A percentile compares a stretch with the other conserved stretches of the same genome.
These are phyloP conservation scores for Boletus tomentosulus DNA, from an alignment of 768 basidiomycete species.

Conservation along the genomic window DNA sequence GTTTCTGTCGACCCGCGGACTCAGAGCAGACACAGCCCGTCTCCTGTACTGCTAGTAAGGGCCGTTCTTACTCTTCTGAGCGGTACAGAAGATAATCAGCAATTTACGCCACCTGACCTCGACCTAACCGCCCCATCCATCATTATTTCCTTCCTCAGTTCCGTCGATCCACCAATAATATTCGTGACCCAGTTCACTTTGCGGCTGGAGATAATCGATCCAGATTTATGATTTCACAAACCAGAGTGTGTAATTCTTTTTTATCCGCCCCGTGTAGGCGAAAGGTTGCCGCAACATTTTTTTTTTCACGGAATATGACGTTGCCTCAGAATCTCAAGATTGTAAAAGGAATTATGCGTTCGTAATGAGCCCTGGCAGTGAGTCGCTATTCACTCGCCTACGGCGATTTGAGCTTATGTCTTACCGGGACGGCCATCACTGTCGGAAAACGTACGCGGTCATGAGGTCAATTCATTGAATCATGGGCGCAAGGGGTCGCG, in stretches of 20 bases:
- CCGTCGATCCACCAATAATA: conserved; percentile 1
- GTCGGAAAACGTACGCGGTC: neutral
- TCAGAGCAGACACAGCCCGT: neutral
- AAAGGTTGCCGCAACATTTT: neutral
- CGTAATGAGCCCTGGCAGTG: neutral
- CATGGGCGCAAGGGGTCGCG: neutral
- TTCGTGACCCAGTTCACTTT: neutral
- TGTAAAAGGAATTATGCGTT: neutral
- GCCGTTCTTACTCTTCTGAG: neutral
- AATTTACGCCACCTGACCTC: neutral
- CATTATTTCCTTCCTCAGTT: neutral
- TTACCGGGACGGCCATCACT: neutral
- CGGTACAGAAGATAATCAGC: neutral
- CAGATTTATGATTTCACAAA: neutral
- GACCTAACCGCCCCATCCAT: neutral
- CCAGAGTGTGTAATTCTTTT: neutral
- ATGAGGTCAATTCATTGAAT: conserved; percentile 1
- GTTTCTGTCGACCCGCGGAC: neutral
- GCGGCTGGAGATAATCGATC: neutral
- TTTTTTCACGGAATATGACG: neutral
- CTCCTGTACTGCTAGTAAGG: neutral
- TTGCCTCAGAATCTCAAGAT: neutral
- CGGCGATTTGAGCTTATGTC: neutral
- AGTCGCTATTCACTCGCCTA: neutral
- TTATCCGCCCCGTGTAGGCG: too few species aligned